Evolutionary conservation across 495 filamentous ascomycete genomes (phyloP).

Genomic region (Hyaloscypha variabilis): DNA sequence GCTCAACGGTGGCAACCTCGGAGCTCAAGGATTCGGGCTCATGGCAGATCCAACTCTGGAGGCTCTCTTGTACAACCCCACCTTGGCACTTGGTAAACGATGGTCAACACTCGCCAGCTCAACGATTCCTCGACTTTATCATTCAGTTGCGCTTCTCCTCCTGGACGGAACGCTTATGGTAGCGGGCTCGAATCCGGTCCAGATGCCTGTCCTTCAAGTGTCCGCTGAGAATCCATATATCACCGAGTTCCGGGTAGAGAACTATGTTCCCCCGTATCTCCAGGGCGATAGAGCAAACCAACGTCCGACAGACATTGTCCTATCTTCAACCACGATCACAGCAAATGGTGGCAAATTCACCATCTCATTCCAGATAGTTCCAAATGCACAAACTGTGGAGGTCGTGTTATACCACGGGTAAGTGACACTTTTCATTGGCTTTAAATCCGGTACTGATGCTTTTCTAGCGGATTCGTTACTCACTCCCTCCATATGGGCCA

Average conservation of each 20-base stretch:
- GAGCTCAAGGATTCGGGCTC: slow-evolving; percentile 63
- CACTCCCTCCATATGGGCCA: slow-evolving; percentile 67
- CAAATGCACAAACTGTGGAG: slow-evolving; percentile 41
- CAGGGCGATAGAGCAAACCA: slow-evolving; percentile 47
- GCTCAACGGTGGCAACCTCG: slow-evolving; percentile 58
- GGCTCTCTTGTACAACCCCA: slow-evolving; percentile 60
- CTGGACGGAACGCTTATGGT: slow-evolving; percentile 63
- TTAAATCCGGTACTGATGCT: slow-evolving; percentile 48
- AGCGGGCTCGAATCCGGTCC: slow-evolving; percentile 59
- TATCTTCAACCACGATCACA: slow-evolving; percentile 42
- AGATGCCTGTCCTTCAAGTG: slow-evolving; percentile 52
- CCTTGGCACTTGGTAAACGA: slow-evolving; percentile 50
- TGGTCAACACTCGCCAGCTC: slow-evolving; percentile 51
- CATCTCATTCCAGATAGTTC: slow-evolving; percentile 48
- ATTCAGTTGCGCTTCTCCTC: slow-evolving; percentile 57
- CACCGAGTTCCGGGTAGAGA: slow-evolving; percentile 64
- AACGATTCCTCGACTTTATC: slow-evolving; percentile 59
- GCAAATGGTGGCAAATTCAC: slow-evolving; percentile 48
- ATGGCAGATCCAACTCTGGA: slow-evolving; percentile 54
- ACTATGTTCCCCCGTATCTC: slow-evolving; percentile 63
- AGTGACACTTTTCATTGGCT: slow-evolving; percentile 61
- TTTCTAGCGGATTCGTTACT: slow-evolving; percentile 56
- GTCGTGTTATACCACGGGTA: slow-evolving; percentile 60
- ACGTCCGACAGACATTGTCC: slow-evolving; percentile 49
- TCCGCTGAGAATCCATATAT: slow-evolving; percentile 46